Base-by-base conservation (phyloP, 495 filamentous ascomycete genomes). In the Podospora fimiseda region DNA sequence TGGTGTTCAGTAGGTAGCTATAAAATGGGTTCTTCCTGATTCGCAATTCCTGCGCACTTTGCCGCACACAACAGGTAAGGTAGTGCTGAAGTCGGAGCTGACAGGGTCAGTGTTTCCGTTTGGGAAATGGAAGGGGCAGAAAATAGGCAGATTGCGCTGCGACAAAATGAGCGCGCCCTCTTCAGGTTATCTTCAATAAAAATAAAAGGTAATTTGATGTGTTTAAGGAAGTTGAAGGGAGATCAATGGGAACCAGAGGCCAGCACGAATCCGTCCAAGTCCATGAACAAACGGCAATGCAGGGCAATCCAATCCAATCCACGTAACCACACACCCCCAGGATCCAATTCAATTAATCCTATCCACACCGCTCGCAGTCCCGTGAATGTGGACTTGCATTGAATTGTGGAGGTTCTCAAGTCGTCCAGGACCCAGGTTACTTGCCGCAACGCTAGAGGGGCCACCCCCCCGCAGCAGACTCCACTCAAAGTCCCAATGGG, bases 81-180 rank as follows among this genome's bases (percentile, higher is more conserved):
- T 58, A 56, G 60, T 64, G 61, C 61, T 62, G 67, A 60, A 56
- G 52, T 64, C 58, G 60, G 58, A 56, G 56, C 63, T 64, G 64
- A 60, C 55, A 60, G 55, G 56, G 56, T 38, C 22, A 33, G 42
- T 27, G 42, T 33, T n/a, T 43, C 3, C 44, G 52, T 3, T n/a
- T 11, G 43, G 18, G 33, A 40, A 24, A 39, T 9, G 42, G 27
- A 52, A 47, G 46, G 48, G 44, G 44, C 23, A 14, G 48, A 57
- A 67, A 68, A 68, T 67, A 68, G 65, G 64, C 65, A 55, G 64
- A 71, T 66, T 70, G 63, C 45, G 52, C 60, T 70, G 62, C 64
- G 68, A 64, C 70, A 73, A 65, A 11, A 64, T 66, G 56, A 61
- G 60, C 56, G 43, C 58, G 50, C 48, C 44, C 51, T 50, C 66